Percentiles rank a stretch among this genome's conserved stretches.
Evolutionary conservation across 2,329 filamentous ascomycete species (phyloP).

Genomic region (Aureobasidium sp.): DNA sequence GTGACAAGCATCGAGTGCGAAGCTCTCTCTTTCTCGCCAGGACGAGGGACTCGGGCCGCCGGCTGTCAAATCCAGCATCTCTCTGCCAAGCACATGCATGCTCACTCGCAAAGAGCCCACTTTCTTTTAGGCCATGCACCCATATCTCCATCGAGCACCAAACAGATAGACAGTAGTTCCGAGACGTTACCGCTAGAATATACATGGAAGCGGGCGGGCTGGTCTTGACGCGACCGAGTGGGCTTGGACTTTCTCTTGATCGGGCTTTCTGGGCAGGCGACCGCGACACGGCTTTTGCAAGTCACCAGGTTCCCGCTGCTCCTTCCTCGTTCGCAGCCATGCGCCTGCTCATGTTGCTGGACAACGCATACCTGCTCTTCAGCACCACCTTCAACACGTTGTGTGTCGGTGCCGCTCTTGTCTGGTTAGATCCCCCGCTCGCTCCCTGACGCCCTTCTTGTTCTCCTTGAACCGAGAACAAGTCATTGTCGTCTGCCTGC

Average conservation of each 20-base stretch:
- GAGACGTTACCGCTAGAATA: neutral
- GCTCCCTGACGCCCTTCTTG: neutral
- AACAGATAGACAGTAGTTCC: neutral
- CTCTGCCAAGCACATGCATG: neutral
- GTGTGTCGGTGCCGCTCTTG: slow-evolving; percentile 16
- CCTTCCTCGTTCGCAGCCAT: slow-evolving; percentile 3
- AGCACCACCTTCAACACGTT: slow-evolving; percentile 17
- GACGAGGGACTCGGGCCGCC: neutral
- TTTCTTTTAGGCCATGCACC: neutral
- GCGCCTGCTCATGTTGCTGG: slow-evolving; percentile 17
- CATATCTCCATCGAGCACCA: neutral
- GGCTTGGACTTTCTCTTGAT: neutral
- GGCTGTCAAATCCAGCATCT: neutral
- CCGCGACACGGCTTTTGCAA: slow-evolving; percentile 1
- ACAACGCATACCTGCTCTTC: slow-evolving; percentile 15
- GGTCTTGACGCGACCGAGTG: neutral
- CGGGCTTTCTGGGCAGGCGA: slow-evolving; percentile 4
- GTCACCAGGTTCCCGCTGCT: neutral
- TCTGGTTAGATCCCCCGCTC: slow-evolving; percentile 11
- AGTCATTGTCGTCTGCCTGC: neutral
- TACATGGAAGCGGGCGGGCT: slow-evolving; percentile 11
- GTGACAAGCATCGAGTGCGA: neutral
- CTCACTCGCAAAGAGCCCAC: neutral
- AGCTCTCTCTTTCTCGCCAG: neutral
- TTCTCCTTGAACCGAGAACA: neutral